These are phyloP conservation scores for Tuber aestivum DNA, from an alignment of 495 filamentous ascomycete species.

Conservation along the genomic window DNA sequence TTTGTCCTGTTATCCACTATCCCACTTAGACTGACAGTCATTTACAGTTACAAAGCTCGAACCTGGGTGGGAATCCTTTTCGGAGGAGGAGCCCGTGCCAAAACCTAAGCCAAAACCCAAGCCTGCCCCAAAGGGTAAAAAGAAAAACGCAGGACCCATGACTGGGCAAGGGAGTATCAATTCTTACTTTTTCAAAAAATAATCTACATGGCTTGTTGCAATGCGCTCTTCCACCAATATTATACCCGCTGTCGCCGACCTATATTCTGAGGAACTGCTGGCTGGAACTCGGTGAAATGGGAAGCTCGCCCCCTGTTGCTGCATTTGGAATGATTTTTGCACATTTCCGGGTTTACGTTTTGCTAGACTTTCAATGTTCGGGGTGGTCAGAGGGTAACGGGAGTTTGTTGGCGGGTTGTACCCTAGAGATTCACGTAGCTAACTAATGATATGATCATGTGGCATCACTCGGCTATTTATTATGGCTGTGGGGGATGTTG, in stretches of 20 bases:
- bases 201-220: not conserved
- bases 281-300: not conserved
- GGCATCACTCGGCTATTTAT: not conserved
- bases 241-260: not conserved
- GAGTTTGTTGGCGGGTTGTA: not conserved
- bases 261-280: not conserved
- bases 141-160: slow-evolving; percentile 60
- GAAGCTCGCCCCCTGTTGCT: not conserved
- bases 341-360: not conserved
- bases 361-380: not conserved
- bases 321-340: not conserved
- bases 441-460: not conserved
- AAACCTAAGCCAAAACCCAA: slow-evolving; percentile 57
- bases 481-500: not conserved
- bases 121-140: slow-evolving; percentile 53
- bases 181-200: slow-evolving; percentile 90
- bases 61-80: slow-evolving; percentile 88
- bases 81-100: slow-evolving; percentile 74
- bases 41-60: slow-evolving; percentile 81
- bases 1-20: not conserved
- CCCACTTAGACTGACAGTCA: slow-evolving; percentile 21
- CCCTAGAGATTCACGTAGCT: not conserved
- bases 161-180: slow-evolving; percentile 80
- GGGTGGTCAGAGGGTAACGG: not conserved
- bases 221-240: not conserved